These are phyloP conservation scores for Fonsecaea multimorphosa DNA, from an alignment of 2,329 filamentous ascomycete genomes.

Conservation along the genomic window DNA sequence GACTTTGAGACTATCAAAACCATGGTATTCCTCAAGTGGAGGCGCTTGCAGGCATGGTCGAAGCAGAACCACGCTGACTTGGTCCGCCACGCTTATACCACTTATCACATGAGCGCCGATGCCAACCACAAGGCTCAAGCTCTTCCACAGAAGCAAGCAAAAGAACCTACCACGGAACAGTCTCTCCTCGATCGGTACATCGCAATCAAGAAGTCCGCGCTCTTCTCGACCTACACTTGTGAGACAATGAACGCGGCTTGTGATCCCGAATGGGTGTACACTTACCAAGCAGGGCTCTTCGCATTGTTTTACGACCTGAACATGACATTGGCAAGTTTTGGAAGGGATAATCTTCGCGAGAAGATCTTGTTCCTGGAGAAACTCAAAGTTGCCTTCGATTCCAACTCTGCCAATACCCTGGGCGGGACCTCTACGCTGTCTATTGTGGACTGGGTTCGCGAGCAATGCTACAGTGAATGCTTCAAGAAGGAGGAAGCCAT, in stretches of 20 bases:
- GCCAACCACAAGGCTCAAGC: not conserved
- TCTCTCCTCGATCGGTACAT: conserved; percentile 14
- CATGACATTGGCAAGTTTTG: conserved; percentile 21
- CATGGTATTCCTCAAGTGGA: conserved; percentile 14
- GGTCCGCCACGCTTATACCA: not conserved
- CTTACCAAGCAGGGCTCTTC: conserved; percentile 16
- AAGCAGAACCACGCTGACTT: conserved; percentile 16
- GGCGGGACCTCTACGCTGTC: not conserved
- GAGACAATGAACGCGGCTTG: conserved; percentile 6
- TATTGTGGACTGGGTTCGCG: conserved; percentile 17
- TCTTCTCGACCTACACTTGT: conserved; percentile 11
- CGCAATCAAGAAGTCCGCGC: conserved; percentile 9
- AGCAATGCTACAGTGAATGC: conserved; percentile 16
- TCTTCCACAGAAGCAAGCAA: not conserved
- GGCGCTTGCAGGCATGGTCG: conserved; percentile 7
- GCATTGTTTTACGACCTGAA: conserved; percentile 16
- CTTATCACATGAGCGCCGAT: conserved; percentile 3
- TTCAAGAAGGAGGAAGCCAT: conserved; percentile 18
- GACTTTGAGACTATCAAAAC: conserved; percentile 17
- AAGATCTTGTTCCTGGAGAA: conserved; percentile 17
- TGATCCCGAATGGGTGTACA: conserved; percentile 9
- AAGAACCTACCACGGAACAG: not conserved
- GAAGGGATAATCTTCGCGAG: conserved; percentile 4
- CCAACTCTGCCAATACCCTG: conserved; percentile 7
- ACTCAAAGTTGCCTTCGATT: conserved; percentile 14